Conservation (phyloP, 768 basidiomycete genomes). For the Cystoderma amianthinum region DNA sequence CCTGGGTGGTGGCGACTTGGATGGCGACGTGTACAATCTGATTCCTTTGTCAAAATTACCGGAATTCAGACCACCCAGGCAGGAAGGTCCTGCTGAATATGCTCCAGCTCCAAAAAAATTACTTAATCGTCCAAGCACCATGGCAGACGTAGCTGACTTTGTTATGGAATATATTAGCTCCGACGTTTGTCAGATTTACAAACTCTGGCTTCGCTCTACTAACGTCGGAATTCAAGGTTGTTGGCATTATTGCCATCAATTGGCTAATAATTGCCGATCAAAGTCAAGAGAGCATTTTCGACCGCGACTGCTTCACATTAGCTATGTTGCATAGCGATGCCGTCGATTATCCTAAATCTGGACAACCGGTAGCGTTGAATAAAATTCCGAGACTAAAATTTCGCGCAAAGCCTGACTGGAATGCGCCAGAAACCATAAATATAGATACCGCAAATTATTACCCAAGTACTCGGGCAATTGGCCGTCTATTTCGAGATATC, state of each 20-base stretch:
- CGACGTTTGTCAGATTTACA: constrained; percentile 35
- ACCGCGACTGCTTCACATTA: constrained; percentile 44
- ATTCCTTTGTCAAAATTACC: constrained; percentile 33
- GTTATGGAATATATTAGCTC: constrained; percentile 63
- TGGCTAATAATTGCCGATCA: constrained; percentile 65
- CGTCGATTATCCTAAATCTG: constrained; percentile 62
- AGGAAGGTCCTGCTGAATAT: constrained; percentile 38
- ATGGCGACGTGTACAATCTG: constrained; percentile 56
- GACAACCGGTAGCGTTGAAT: constrained; percentile 30
- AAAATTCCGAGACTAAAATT: constrained; percentile 37
- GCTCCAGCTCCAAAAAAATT: constrained; percentile 35
- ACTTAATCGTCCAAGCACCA: constrained; percentile 42
- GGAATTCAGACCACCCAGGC: constrained; percentile 18
- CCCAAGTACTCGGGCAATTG: constrained; percentile 46
- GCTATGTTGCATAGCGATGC: constrained; percentile 56
- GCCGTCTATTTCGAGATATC: constrained; percentile 55
- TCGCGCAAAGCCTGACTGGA: constrained; percentile 50
- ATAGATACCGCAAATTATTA: constrained; percentile 36
- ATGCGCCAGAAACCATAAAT: constrained; percentile 51
- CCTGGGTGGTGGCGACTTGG: constrained; percentile 65
- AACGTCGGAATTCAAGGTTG: constrained; percentile 26
- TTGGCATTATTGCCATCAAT: constrained; percentile 56
- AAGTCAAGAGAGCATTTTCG: constrained; percentile 34
- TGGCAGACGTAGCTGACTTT: constrained; percentile 63
- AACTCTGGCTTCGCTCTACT: neutral